These are phyloP conservation scores for Kodamaea neixiangensis DNA, from an alignment of 805 yeast genomes.

Conservation along the genomic window DNA sequence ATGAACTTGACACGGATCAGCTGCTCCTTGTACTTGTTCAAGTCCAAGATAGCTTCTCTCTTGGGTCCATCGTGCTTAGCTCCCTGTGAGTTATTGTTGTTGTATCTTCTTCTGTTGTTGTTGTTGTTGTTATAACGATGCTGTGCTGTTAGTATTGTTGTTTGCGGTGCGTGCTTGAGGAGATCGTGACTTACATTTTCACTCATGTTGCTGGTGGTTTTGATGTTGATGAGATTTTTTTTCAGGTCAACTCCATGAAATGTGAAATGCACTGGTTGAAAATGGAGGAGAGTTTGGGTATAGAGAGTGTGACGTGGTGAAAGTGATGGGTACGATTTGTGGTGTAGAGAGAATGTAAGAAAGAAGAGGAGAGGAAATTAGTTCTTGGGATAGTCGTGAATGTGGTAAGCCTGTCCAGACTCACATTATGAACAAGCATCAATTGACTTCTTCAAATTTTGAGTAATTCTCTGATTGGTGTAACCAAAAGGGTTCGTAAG, in stretches of 20 bases:
- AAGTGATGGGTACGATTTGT: neutral
- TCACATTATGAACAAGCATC: too few relatives aligned
- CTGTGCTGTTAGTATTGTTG: neutral
- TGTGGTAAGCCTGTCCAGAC: too few relatives aligned
- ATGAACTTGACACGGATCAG: slow-evolving; percentile 73
- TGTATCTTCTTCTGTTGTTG: slow-evolving; percentile 22
- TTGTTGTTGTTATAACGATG: slow-evolving; percentile 7
- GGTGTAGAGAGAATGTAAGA: too few relatives aligned
- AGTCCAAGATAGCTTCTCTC: slow-evolving; percentile 85
- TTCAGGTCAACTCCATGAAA: neutral
- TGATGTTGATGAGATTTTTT: slow-evolving; percentile 3
- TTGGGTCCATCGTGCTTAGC: slow-evolving; percentile 68
- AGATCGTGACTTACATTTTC: slow-evolving; percentile 1
- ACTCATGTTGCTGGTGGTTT: slow-evolving; percentile 9
- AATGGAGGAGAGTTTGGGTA: too few relatives aligned
- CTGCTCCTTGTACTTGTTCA: slow-evolving; percentile 74
- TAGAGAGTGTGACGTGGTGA: too few relatives aligned
- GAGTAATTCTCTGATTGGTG: too few relatives aligned
- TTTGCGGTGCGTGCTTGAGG: neutral
- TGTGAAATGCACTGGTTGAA: neutral
- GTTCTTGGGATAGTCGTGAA: too few relatives aligned
- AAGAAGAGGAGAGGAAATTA: too few relatives aligned
- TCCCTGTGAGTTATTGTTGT: slow-evolving; percentile 14
- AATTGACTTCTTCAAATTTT: too few relatives aligned
- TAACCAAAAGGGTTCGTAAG: too few relatives aligned